phyloP scores from a whole-genome alignment of 2,329 filamentous ascomycete genomes.

The Dactylonectria estremocensis region DNA sequence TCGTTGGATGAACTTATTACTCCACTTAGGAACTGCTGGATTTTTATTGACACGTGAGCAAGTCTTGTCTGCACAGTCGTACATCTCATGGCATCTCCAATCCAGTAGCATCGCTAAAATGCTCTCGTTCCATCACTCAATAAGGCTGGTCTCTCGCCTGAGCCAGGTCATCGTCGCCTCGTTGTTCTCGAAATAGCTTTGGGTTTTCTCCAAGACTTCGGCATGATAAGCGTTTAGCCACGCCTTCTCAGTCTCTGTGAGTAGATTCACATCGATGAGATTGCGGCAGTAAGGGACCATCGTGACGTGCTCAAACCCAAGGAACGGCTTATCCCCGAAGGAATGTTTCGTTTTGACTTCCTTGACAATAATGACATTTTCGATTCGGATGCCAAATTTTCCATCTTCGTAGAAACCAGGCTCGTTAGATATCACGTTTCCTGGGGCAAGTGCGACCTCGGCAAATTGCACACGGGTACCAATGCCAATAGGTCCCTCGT shows the following conservation, averaged over 20 bases:
- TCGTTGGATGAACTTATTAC: neutral
- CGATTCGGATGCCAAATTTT: conserved; percentile 93
- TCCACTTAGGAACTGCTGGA: too few relatives aligned
- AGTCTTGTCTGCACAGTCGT: neutral
- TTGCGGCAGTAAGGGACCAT: conserved; percentile 96
- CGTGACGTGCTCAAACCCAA: conserved; percentile 97
- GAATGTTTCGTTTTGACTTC: conserved; percentile 89
- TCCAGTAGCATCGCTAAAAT: neutral
- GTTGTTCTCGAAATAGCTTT: conserved; percentile 81
- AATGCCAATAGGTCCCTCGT: conserved; percentile 97
- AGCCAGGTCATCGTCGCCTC: conserved; percentile 84
- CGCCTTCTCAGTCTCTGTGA: conserved; percentile 81
- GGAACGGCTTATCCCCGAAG: conserved; percentile 94
- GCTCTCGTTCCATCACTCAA: conserved; percentile 50
- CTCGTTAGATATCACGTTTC: conserved; percentile 96
- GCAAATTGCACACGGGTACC: conserved; percentile 92
- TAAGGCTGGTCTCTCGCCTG: conserved; percentile 84
- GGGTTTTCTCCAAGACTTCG: conserved; percentile 87
- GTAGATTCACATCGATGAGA: conserved; percentile 81
- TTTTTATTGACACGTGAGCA: neutral
- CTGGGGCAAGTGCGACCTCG: conserved; percentile 89
- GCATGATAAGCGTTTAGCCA: conserved; percentile 92
- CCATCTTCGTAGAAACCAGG: conserved; percentile 98
- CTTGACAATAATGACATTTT: conserved; percentile 93
- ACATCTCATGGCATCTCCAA: neutral